A percentile compares a stretch with the other conserved stretches of the same genome.
These are phyloP conservation scores for Metschnikowia cubensis DNA, from an alignment of 805 yeast genomes.

Conservation along the genomic window DNA sequence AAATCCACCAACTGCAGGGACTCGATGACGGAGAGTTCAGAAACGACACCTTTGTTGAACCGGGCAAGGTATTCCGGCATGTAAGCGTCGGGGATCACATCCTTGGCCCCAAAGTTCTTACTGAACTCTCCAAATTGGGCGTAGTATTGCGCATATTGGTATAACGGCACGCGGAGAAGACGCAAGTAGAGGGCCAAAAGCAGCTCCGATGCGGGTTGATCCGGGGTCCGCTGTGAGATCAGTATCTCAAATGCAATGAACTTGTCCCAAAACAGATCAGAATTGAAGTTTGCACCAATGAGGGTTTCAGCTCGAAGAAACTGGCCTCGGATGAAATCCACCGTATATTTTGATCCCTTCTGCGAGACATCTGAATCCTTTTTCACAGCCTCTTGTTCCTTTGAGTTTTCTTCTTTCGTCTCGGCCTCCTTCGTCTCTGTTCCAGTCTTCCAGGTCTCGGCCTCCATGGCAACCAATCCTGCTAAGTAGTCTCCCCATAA, in stretches of 20 bases:
- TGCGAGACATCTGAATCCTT: too few species aligned
- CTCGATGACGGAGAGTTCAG: constrained; percentile 34
- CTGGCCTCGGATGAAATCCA: constrained; percentile 30
- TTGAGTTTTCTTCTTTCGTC: too few species aligned
- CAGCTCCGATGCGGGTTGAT: constrained; percentile 21
- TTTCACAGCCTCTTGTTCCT: too few species aligned
- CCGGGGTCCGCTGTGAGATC: background rate
- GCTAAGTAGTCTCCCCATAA: constrained; percentile 66
- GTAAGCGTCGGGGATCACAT: constrained; percentile 19
- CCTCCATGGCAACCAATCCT: constrained; percentile 31
- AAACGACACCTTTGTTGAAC: constrained; percentile 20
- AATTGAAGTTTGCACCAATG: constrained; percentile 69
- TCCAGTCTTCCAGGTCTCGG: constrained; percentile 10
- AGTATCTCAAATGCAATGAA: constrained; percentile 49
- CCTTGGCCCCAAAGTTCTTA: constrained; percentile 29
- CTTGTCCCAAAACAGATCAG: constrained; percentile 82
- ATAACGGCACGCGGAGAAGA: constrained; percentile 62
- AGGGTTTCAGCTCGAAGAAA: constrained; percentile 47
- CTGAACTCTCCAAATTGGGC: constrained; percentile 42
- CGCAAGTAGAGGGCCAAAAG: constrained; percentile 37
- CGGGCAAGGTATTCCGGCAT: constrained; percentile 21
- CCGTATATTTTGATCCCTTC: constrained; percentile 19
- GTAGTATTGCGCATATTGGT: constrained; percentile 80
- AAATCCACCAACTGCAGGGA: constrained; percentile 40
- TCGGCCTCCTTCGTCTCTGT: background rate